Evolutionary conservation across 148 eudicot species (phyloP), one percentile per base, ranked within the genome.

Genomic region (Cornus suecica): DNA sequence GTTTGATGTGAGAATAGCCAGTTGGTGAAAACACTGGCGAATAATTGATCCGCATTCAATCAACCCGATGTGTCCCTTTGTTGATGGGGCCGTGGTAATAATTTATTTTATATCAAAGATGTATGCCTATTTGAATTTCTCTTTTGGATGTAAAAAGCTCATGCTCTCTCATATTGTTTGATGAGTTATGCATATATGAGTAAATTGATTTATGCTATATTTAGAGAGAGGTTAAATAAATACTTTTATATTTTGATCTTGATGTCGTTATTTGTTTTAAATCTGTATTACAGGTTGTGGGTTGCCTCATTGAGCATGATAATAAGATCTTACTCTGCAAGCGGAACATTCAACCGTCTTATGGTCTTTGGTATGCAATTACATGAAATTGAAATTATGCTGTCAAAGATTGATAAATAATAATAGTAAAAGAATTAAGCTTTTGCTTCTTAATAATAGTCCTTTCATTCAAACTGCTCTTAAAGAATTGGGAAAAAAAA

Each of bases 271-370:
- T 18, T 72, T 73, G 67, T 74, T 79, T 68, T 23, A 16, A 22
- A 30, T 37, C 68, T 25, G 26, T 87, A 52, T 75, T 74, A n/a
- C 81, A 95, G 99, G 97, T 95, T 34, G 99, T 95, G 5, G 97
- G 99, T 54, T 95, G 99, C 86, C 92, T 95, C 58, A 92, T 95
- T 80, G 97, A 95, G 84, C 94, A 95, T 75, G 99, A 95, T 72
- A 85, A 89, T 79, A 91, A 92, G 84, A 88, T 92, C 82, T 71
- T 95, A 74, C 87, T 95, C 70, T 92, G 99, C 87, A 91, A 87
- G 85, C 80, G 97, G 69, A 95, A 95, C 45, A 95, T 95, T 81
- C 94, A 95, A 58, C 99, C 99, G 76, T 95, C 97, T 73, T 85
- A 73, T 90, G 99, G 97, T 41, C 94, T 88, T 68, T 95, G 99